Percentiles rank a stretch among this genome's conserved stretches.
These are phyloP conservation scores for Talaromyces adpressus DNA, from an alignment of 495 filamentous ascomycete genomes.

Conservation along the genomic window DNA sequence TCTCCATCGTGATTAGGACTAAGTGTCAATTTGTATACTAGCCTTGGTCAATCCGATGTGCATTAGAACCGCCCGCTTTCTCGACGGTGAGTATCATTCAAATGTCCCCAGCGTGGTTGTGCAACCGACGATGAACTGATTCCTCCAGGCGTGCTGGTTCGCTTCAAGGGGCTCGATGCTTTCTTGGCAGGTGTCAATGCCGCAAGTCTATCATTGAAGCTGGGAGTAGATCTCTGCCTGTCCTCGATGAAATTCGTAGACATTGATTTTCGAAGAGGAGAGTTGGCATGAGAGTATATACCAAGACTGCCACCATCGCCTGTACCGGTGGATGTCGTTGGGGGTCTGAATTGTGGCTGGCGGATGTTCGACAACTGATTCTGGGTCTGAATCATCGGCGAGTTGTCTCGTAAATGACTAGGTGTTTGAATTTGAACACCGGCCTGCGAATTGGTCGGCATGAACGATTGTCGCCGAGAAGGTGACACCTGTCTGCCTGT, in stretches of 20 bases:
- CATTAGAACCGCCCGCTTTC: neutral
- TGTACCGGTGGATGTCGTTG: constrained; percentile 23
- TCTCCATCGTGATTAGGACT: neutral
- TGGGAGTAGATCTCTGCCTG: constrained; percentile 28
- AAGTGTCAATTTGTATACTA: neutral
- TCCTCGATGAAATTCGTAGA: constrained; percentile 35
- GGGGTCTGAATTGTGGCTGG: constrained; percentile 49
- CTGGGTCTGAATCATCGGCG: constrained; percentile 38
- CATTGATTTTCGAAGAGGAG: constrained; percentile 63
- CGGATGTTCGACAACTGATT: constrained; percentile 42
- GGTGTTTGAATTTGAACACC: constrained; percentile 35
- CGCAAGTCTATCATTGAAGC: constrained; percentile 29
- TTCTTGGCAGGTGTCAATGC: constrained; percentile 21
- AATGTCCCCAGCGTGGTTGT: constrained; percentile 20
- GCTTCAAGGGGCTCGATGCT: constrained; percentile 24
- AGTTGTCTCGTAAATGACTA: constrained; percentile 42
- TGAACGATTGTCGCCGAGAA: constrained; percentile 12
- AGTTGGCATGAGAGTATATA: constrained; percentile 71
- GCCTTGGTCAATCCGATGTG: neutral
- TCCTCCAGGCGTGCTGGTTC: constrained; percentile 32
- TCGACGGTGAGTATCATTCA: constrained; percentile 4
- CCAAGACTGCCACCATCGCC: constrained; percentile 76
- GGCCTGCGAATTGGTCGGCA: constrained; percentile 22
- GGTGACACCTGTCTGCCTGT: constrained; percentile 5
- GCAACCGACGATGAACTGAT: constrained; percentile 21